Evolutionary conservation across 768 basidiomycete species (phyloP), one percentile per base, ranked within the genome.

Genomic region (Suillus brevipes): DNA sequence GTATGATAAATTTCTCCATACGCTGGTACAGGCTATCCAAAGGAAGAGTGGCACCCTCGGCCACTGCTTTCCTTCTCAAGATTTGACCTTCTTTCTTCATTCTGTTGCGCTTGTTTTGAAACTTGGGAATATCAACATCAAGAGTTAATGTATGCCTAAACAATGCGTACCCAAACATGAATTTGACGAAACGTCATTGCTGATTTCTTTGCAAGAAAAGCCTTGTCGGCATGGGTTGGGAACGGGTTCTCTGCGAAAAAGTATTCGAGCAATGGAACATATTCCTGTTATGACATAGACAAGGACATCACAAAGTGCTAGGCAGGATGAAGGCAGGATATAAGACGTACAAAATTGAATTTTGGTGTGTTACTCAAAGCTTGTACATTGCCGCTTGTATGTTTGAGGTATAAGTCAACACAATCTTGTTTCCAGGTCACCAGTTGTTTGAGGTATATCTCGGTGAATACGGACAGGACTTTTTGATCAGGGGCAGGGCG

Each of bases 101-200:
- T 3, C 67, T 65, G 37, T 4, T 68, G 0, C 86, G 80, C 45
- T 81, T 82, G 42, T 87, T 87, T 73, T 87, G 85, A 61, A 87
- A 87, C 85, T 87, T 58, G 4, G 14, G 5, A 38, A 20, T 12
- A 42, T 59, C 9, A 59, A 18, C 0, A 59, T 13, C 18, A n/a
- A n/a, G n/a, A n/a, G n/a, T n/a, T n/a, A n/a, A n/a, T n/a, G n/a
- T n/a, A n/a, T n/a, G n/a, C n/a, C n/a, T n/a, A n/a, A n/a, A n/a
- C n/a, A n/a, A n/a, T n/a, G n/a, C 78, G 1, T 65, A 85, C 85
- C 86, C 86, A 87, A 60, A 85, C 82, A 69, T 84, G 82, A 6
- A 87, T 84, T 64, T 87, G 85, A 1, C 80, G 66, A 0, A 69
- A 70, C 0, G 79, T 70, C 84, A 86, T 85, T 38, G 70, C 68